Percentiles rank a stretch among this genome's conserved stretches.
These are phyloP conservation scores for Cucumis hystrix DNA, from an alignment of 306 rosid genomes.

Conservation along the genomic window DNA sequence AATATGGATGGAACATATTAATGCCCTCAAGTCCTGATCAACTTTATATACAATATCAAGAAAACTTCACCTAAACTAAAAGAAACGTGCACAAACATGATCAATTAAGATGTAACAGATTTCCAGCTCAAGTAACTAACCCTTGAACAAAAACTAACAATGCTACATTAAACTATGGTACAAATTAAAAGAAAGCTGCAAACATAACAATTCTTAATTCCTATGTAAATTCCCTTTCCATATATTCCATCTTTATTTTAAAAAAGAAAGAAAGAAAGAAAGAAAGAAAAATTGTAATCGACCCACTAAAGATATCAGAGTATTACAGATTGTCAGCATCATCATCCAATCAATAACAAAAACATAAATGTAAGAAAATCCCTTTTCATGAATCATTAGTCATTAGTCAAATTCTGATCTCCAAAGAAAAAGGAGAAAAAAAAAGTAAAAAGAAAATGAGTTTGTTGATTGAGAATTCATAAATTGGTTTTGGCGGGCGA, in stretches of 20 bases:
- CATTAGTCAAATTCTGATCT: background rate
- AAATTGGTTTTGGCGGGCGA: background rate
- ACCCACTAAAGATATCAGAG: background rate
- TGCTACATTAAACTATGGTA: background rate
- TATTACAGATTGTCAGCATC: background rate
- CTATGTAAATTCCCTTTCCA: background rate
- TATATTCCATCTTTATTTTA: background rate
- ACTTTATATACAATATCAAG: background rate
- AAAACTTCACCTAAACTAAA: background rate
- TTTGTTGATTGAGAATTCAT: background rate
- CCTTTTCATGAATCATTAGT: background rate
- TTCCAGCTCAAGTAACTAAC: background rate
- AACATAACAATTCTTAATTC: background rate
- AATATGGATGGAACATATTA: background rate
- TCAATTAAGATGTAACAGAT: background rate
- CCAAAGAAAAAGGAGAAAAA: background rate
- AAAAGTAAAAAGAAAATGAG: no score
- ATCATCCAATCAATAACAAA: background rate
- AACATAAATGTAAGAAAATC: background rate
- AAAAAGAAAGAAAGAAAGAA: no score
- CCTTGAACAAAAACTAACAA: background rate
- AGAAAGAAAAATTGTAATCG: background rate
- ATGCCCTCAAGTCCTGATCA: background rate
- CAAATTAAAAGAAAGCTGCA: background rate
- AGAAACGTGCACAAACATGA: background rate